These are phyloP conservation scores for Lactarius psammicola DNA, from an alignment of 768 basidiomycete genomes.

Conservation along the genomic window DNA sequence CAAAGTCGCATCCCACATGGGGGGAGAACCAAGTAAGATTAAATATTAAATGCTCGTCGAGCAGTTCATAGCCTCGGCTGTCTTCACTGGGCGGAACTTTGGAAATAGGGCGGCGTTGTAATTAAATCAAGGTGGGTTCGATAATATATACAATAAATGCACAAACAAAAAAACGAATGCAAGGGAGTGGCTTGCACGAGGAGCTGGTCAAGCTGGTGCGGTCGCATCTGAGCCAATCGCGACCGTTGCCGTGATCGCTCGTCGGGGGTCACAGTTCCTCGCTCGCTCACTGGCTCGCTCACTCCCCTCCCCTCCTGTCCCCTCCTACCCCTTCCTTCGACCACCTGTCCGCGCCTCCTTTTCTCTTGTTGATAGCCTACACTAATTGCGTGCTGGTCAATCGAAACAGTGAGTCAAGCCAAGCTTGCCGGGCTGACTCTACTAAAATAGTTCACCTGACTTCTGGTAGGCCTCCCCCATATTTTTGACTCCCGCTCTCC, in stretches of 20 bases:
- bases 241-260: conserved; percentile 26
- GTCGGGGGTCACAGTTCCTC: conserved; percentile 3
- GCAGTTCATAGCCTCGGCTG: not conserved
- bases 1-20: not conserved
- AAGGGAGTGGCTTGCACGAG: not conserved
- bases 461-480: not conserved
- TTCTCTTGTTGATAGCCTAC: not conserved
- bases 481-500: not conserved
- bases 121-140: not conserved
- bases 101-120: not conserved
- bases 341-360: conserved; percentile 9
- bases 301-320: not conserved
- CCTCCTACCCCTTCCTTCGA: not conserved
- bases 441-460: conserved; percentile 13
- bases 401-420: not conserved
- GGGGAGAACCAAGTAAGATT: not conserved
- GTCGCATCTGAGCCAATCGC: conserved; percentile 25
- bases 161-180: not conserved
- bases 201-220: not conserved
- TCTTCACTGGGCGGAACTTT: not conserved
- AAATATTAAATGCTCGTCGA: not conserved
- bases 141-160: not conserved
- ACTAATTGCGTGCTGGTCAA: not conserved
- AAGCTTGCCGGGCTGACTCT: not conserved
- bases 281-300: conserved; percentile 3